Percentiles rank a stretch among this genome's conserved stretches.
Conservation (phyloP, 73 alveolate genomes). For the Symbiodinium pilosum region DNA sequence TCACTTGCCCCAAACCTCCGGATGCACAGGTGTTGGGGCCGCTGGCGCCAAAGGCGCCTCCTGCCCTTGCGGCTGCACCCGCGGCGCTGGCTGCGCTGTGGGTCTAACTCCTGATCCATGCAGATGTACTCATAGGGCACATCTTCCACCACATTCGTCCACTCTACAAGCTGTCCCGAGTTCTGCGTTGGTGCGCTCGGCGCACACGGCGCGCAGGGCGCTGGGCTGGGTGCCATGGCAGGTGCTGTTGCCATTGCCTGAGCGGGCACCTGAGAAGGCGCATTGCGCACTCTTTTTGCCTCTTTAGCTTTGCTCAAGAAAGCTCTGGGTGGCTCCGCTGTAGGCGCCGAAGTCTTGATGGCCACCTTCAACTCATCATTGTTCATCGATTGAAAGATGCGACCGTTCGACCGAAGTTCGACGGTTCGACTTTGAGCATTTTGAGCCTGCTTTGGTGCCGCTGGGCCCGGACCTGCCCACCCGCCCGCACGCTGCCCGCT, state of each 20-base stretch:
- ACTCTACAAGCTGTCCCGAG: not conserved
- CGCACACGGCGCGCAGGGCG: not conserved
- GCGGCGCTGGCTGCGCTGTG: not conserved
- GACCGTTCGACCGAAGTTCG: no score
- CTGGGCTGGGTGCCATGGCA: not conserved
- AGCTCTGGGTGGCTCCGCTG: not conserved
- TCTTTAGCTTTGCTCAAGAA: not conserved
- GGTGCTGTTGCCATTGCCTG: slow-evolving; percentile 38
- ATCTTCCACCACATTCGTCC: not conserved
- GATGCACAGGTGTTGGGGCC: slow-evolving; percentile 17
- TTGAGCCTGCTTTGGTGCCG: slow-evolving; percentile 5
- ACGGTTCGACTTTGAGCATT: no score
- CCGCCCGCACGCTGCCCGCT: no score
- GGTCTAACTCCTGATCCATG: not conserved
- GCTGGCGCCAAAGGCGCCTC: not conserved
- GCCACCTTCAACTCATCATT: no score
- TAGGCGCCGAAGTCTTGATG: not conserved
- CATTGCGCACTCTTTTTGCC: no score
- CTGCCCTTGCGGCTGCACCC: not conserved
- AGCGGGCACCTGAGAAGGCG: slow-evolving; percentile 1
- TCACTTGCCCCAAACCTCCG: not conserved
- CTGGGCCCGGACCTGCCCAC: no score
- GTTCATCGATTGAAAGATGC: no score
- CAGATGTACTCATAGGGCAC: not conserved
- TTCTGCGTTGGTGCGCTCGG: not conserved